Evolutionary conservation across 192 early-diverging fungal genomes (phyloP), one percentile per base, ranked within the genome.

Genomic region (Coemansia umbellata): DNA sequence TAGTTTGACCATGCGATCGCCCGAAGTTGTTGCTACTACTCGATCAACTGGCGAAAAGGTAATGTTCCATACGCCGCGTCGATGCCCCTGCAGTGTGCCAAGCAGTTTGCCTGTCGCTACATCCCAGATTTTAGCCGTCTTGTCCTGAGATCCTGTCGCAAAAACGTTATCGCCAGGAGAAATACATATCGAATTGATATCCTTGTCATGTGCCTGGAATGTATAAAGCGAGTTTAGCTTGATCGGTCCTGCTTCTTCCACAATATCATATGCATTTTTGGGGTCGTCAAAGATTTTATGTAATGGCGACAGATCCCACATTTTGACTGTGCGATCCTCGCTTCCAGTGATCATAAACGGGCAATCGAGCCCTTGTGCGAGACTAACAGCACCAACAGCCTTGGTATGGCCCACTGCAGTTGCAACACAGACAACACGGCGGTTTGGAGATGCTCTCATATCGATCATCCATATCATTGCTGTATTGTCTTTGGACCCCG

Each of bases 31-130:
- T 8, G 90, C 94, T 31, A 96, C 67, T 2, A 91, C 88, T 50
- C 95, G 89, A 64, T 99, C 97, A 4, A 94, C 86, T n/a, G 91
- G 89, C n/a, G 91, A 94, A 52, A 99, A 97, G 40, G 83, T 78
- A 26, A 93, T 85, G 21, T 82, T 82, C 97, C 97, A 99, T 22
- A 99, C 85, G 53, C 97, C 97, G 49, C 95, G 89, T 49, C 84
- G 84, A 69, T 99, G 97, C 19, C 97, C 97, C 50, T 83, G 87
- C 65, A 87, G 85, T 5, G 82, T 86, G 36, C 91, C 92, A 1
- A 96, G 41, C 21, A 85, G 78, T 18, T 73, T 80, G 14, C 95
- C 95, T 13, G 90, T 85, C 26, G 81, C 83, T n/a, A 85, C 82
- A 39, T 84, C 85, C 91, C 92, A 98, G 8, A 96, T 55, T 70